phyloP scores from a whole-genome alignment of 116 monocot genomes.

The Phalaenopsis hybrid region DNA sequence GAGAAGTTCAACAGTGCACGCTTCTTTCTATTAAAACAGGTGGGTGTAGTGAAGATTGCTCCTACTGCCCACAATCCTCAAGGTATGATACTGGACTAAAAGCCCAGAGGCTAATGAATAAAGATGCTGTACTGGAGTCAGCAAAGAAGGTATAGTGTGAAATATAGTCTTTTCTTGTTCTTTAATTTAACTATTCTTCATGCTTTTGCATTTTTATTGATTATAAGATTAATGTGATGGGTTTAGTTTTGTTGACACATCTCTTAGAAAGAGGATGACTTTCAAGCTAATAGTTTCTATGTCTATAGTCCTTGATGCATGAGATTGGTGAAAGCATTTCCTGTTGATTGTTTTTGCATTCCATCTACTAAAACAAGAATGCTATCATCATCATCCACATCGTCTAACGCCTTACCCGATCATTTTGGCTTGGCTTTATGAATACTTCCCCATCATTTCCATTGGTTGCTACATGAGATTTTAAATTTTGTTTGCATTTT shows the following conservation, averaged over 20 bases:
- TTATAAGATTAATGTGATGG: background rate
- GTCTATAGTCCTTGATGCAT: background rate
- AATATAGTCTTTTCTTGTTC: background rate
- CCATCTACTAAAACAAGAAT: background rate
- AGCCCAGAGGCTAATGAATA: constrained; percentile 81
- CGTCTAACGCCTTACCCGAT: background rate
- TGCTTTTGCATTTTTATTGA: background rate
- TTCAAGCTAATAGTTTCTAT: background rate
- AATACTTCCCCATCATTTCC: background rate
- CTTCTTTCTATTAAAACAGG: constrained; percentile 97
- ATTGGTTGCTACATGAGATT: background rate
- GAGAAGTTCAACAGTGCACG: constrained; percentile 97
- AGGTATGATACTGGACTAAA: constrained; percentile 86
- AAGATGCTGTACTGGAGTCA: constrained; percentile 81
- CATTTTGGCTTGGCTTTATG: background rate
- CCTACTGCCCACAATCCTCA: constrained; percentile 95
- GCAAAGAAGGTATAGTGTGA: constrained; percentile 64
- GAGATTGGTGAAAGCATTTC: background rate
- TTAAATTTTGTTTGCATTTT: background rate
- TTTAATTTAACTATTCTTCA: background rate
- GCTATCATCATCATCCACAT: background rate
- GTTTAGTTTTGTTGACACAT: background rate
- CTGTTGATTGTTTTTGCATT: background rate
- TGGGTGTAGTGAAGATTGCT: constrained; percentile 98
- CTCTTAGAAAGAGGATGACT: background rate